phyloP scores from a whole-genome alignment of 768 basidiomycete species.

The Lentinula detonsa region DNA sequence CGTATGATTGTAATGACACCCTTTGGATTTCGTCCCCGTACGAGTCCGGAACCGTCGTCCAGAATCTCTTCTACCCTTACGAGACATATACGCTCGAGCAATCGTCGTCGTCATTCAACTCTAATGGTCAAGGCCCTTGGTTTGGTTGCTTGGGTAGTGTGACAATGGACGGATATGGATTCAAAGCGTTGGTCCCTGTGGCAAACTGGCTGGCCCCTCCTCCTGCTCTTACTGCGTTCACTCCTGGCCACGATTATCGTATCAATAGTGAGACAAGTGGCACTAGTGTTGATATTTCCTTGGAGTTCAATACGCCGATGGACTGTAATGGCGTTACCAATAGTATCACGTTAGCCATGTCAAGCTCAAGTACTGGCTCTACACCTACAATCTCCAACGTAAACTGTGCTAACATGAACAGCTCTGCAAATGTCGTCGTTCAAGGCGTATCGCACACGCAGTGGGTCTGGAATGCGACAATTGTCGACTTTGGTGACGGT shows the following conservation, averaged over 20 bases:
- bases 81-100: constrained; percentile 65
- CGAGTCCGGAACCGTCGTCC: constrained; percentile 51
- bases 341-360: constrained; percentile 61
- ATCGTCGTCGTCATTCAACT: constrained; percentile 60
- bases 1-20: constrained; percentile 47
- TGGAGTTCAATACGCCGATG: constrained; percentile 82
- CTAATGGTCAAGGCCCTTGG: constrained; percentile 52
- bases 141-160: constrained; percentile 68
- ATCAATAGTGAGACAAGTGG: constrained; percentile 46
- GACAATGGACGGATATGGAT: constrained; percentile 69
- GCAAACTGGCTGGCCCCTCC: constrained; percentile 63
- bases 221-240: constrained; percentile 76
- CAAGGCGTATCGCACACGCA: constrained; percentile 49
- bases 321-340: constrained; percentile 63
- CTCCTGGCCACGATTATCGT: constrained; percentile 84
- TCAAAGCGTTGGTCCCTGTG: constrained; percentile 74
- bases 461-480: constrained; percentile 73
- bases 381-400: constrained; percentile 45
- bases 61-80: constrained; percentile 79
- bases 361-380: constrained; percentile 54
- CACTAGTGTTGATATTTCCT: constrained; percentile 55
- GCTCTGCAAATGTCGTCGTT: constrained; percentile 44
- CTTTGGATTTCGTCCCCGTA: constrained; percentile 83
- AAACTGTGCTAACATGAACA: constrained; percentile 44
- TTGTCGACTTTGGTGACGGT: constrained; percentile 75